Conservation (phyloP, 495 filamentous ascomycete genomes). For the Podospora bellae-mahoneyi region DNA sequence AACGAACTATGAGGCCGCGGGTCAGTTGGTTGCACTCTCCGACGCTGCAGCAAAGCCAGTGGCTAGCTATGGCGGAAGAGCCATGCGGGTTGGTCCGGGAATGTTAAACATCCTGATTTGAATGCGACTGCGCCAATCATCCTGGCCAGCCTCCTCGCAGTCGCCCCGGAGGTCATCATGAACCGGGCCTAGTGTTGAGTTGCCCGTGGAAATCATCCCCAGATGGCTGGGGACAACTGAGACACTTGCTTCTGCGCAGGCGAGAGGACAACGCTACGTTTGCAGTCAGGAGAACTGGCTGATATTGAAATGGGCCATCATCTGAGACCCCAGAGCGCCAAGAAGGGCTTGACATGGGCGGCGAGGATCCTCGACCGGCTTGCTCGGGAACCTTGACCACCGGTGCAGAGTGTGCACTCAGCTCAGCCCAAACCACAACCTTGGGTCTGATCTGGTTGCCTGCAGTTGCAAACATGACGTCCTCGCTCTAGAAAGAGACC, state of each 20-base stretch:
- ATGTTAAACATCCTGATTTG: conserved; percentile 7
- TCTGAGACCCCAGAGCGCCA: background rate
- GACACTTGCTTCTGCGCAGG: background rate
- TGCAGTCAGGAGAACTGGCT: background rate
- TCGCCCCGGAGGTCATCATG: background rate
- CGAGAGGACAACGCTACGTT: background rate
- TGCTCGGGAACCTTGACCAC: conserved; percentile 10
- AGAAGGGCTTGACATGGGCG: conserved; percentile 9
- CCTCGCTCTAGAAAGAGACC: background rate
- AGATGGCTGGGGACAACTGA: background rate
- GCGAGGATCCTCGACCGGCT: background rate
- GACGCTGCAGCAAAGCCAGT: background rate
- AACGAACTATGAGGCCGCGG: background rate
- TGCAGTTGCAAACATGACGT: conserved; percentile 15
- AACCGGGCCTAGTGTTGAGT: background rate
- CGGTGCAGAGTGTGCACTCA: conserved; percentile 5
- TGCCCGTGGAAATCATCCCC: background rate
- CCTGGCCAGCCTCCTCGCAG: background rate
- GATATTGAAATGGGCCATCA: background rate
- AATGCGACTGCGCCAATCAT: conserved; percentile 2
- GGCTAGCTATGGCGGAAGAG: background rate
- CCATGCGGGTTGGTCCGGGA: conserved; percentile 1
- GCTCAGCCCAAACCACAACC: conserved; percentile 24
- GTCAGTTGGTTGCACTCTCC: background rate
- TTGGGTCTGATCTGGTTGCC: conserved; percentile 23